Evolutionary conservation across 164 flowering plant species (phyloP).

Genomic region (Vitis riparia): DNA sequence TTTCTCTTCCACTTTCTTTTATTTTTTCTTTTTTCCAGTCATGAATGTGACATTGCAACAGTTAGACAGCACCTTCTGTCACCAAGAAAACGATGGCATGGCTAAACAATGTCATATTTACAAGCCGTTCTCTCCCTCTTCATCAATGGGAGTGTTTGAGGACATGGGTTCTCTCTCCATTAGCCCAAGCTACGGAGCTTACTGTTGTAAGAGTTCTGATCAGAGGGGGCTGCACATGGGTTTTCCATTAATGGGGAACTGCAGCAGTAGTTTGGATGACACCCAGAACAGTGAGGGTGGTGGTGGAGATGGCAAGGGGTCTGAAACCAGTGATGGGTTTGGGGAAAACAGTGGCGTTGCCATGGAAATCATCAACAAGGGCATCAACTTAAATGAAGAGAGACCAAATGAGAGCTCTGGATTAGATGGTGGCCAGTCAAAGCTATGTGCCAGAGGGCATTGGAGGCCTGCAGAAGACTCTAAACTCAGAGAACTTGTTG

Average conservation of each 20-base stretch:
- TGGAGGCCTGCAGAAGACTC: slow-evolving; percentile 46
- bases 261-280: neutral
- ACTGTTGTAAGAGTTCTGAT: no score
- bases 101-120: no score
- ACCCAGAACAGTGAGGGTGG: no score
- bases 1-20: no score
- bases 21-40: neutral
- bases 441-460: slow-evolving; percentile 40
- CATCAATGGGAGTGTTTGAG: slow-evolving; percentile 1
- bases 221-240: neutral
- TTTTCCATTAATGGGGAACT: neutral
- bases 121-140: neutral
- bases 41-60: slow-evolving; percentile 15
- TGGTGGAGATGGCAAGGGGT: no score
- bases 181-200: neutral
- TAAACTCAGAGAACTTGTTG: slow-evolving; percentile 45
- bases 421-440: slow-evolving; percentile 10
- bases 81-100: neutral
- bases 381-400: no score
- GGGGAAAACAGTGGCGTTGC: slow-evolving; percentile 1
- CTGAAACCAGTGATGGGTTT: neutral
- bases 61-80: slow-evolving; percentile 7
- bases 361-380: neutral
- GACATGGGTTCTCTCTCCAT: neutral
- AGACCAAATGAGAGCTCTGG: neutral